Conservation (phyloP, 495 filamentous ascomycete species). For the Penicillium angulare region DNA sequence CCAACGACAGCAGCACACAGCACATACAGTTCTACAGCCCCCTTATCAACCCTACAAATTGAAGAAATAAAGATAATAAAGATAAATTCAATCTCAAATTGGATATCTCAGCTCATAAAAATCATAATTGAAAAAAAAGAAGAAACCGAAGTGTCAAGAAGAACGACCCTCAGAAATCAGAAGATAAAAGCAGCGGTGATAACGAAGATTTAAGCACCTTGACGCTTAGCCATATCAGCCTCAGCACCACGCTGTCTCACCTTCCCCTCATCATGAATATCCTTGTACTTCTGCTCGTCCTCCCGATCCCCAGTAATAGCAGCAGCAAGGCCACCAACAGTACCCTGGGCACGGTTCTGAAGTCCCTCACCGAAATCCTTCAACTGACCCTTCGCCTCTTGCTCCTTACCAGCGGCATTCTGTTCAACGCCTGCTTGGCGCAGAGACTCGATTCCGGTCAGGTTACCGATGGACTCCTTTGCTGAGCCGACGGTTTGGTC, state of each 20-base stretch:
- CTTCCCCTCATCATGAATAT: conserved; percentile 82
- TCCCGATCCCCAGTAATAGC: conserved; percentile 68
- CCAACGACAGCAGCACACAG: too few species aligned
- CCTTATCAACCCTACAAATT: background rate
- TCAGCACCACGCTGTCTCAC: conserved; percentile 82
- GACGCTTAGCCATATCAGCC: conserved; percentile 73
- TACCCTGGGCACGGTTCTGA: conserved; percentile 68
- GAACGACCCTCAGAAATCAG: background rate
- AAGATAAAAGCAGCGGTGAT: background rate
- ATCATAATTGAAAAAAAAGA: background rate
- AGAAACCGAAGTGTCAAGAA: too few species aligned
- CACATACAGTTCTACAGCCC: too few species aligned
- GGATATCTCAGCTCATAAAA: background rate
- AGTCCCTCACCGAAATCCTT: conserved; percentile 71
- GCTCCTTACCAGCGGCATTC: conserved; percentile 74
- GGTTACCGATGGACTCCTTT: conserved; percentile 78
- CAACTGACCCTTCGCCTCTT: conserved; percentile 83
- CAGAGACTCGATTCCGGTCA: conserved; percentile 71
- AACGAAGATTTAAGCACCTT: conserved; percentile 14
- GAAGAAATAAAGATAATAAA: conserved; percentile 5
- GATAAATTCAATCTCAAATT: background rate
- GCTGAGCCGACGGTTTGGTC: conserved; percentile 84
- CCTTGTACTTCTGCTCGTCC: conserved; percentile 58
- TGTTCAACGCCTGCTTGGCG: conserved; percentile 73
- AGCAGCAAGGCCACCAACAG: conserved; percentile 66